Evolutionary conservation across 257 asterid species (phyloP), one percentile per base, ranked within the genome.

Genomic region (Thymus quinquecostatus): DNA sequence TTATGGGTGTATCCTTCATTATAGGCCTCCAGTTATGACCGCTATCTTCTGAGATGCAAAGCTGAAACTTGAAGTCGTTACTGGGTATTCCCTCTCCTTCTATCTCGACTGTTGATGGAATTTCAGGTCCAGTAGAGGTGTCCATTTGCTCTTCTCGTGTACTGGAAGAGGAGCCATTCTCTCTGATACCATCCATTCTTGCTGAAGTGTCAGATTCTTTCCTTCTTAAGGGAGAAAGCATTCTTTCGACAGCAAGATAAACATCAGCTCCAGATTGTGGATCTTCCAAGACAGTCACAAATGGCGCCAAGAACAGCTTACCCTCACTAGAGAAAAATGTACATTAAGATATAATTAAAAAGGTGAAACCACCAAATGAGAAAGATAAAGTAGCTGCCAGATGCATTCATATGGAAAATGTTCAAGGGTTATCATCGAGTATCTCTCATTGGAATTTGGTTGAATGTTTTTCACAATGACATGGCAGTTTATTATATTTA

Each of bases 261-360:
- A 94, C 81, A 80, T 89, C 95, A 36, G 61, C 79, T 64, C 97
- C 96, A 65, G 83, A 82, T 41, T 66, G 83, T 40, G 91, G 90
- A 74, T 83, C 87, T 81, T 94, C 97, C 89, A 89, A 69, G 73
- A 86, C 64, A 64, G 99, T 88, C 71, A 91, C 86, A 30, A 94
- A 83, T 2, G 99, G 99, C 33, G 95, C 88, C 81, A 91, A 81
- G 87, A 91, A 91, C 73, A 70, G 84, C 90, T 88, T 94, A 85
- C 88, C 79, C 78, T 94, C 94, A 21, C 98, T 91, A 86, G 32
- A 82, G 61, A 80, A 76, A 40, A 70, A 38, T 12, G 51, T 33
- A 55, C 7, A 58, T n/a, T 61, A 56, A 70, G n/a, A 60, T 10
- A 68, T 73, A 38, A 71, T 34, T 40, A 38, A 62, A 38, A 62